Percentiles rank a stretch among this genome's conserved stretches.
Conservation (phyloP, 768 basidiomycete genomes). For the Russula sp. region DNA sequence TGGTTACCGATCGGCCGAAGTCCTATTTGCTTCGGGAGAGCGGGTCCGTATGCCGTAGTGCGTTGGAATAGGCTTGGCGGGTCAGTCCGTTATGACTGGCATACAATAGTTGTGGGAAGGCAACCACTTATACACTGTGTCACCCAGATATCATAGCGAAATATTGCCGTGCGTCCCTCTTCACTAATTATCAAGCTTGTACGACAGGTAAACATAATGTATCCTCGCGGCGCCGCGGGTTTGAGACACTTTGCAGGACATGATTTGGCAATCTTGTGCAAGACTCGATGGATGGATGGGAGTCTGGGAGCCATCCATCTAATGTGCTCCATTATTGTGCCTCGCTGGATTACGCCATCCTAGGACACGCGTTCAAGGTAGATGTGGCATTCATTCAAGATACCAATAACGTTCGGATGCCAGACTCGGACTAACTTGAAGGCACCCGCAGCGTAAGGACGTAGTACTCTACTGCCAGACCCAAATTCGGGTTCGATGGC, state of each 20-base stretch:
- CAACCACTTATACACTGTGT: neutral
- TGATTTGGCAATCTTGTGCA: neutral
- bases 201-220: neutral
- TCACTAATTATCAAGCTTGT: neutral
- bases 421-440: neutral
- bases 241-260: neutral
- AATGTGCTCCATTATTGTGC: neutral
- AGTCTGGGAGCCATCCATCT: neutral
- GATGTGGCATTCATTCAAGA: neutral
- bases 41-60: neutral
- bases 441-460: neutral
- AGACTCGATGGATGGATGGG: too few relatives aligned
- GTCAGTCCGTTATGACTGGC: neutral
- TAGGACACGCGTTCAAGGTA: neutral
- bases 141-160: neutral
- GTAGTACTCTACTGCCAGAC: neutral
- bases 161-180: neutral
- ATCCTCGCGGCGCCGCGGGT: neutral
- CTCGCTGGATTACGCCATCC: neutral
- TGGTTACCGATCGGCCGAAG: neutral
- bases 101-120: neutral
- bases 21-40: neutral
- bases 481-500: neutral
- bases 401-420: neutral
- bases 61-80: neutral